Evolutionary conservation across 2,329 filamentous ascomycete genomes (phyloP), one percentile per base, ranked within the genome.

Genomic region (Dactylella cylindrospora): DNA sequence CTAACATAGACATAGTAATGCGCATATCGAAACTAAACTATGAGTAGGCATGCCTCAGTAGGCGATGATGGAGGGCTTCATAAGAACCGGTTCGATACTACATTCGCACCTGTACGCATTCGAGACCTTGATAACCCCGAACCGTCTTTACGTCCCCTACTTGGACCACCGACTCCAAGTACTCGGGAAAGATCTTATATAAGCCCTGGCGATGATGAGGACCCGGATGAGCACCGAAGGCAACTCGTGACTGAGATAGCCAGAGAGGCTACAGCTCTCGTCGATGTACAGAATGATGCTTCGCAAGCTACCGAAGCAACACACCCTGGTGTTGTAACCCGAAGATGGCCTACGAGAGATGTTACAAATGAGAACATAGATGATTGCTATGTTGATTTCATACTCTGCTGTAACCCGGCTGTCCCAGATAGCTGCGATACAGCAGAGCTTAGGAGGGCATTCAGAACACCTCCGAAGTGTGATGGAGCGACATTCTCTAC

Each of bases 361-460:
- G 83, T 95, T 23, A 84, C 81, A 2, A 79, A 82, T 67, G 79
- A 80, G 1, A 86, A 80, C 9, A 84, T 96, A 66, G 87, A 90
- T 69, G 83, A 91, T 71, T 84, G 88, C 44, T 96, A 90, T 71
- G 84, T 90, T 60, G 74, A 77, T 67, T 96, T 96, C 72, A 86
- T 96, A 68, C 78, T 96, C 54, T 88, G 90, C 73, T 95, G 90
- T 77, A 96, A 96, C 72, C 90, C 90, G 3, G 84, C 81, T 35
- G 84, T 95, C 43, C 78, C 85, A 2, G 71, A 78, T n/a, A 79
- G 82, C 12, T 80, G 81, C 35, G 85, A 94, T 73, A 85, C 87
- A 0, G 73, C 78, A 2, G 82, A 84, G 49, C 75, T 96, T 40
- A 81, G 84, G 54, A 86, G 86, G 68, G 82, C 83, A 9, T 95